phyloP scores from a whole-genome alignment of 306 rosid genomes.

The Casuarina glauca region DNA sequence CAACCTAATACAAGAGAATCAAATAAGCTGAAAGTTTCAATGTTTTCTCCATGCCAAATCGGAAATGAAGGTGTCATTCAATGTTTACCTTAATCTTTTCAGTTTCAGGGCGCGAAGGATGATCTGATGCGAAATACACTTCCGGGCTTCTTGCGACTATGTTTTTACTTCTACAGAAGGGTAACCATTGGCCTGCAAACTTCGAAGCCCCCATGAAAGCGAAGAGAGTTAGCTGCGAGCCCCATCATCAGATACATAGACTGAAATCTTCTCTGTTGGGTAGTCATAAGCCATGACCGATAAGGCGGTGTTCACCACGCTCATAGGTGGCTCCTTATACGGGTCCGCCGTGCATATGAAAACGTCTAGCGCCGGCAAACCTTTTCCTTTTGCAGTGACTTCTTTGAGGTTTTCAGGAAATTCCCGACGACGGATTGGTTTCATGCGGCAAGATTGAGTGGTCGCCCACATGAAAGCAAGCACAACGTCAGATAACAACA shows the following conservation, averaged over 20 bases:
- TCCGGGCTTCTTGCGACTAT: conserved; percentile 34
- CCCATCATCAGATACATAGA: conserved; percentile 59
- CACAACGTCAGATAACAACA: conserved; percentile 40
- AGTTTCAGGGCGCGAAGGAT: conserved; percentile 2
- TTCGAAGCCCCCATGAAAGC: conserved; percentile 51
- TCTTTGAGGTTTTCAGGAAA: conserved; percentile 21
- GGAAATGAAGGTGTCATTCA: too few relatives aligned
- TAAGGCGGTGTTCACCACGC: conserved; percentile 42
- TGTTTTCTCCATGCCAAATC: too few relatives aligned
- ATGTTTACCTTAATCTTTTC: conserved; percentile 38
- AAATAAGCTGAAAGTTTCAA: too few relatives aligned
- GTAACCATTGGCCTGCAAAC: conserved; percentile 46
- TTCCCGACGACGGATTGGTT: conserved; percentile 31
- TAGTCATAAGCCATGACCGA: conserved; percentile 50
- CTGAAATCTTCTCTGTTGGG: conserved; percentile 42
- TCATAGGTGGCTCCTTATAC: conserved; percentile 48
- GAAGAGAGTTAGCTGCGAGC: conserved; percentile 49
- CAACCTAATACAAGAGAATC: too few relatives aligned
- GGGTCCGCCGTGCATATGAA: conserved; percentile 59
- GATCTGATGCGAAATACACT: conserved; percentile 24
- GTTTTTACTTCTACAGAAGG: conserved; percentile 38
- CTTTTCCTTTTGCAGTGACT: background rate
- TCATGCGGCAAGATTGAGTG: conserved; percentile 31
- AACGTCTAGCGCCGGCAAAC: conserved; percentile 39
- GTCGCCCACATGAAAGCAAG: conserved; percentile 33